Base-by-base conservation (phyloP, 192 early-diverging fungal species). In the Phycomyces nitens region DNA sequence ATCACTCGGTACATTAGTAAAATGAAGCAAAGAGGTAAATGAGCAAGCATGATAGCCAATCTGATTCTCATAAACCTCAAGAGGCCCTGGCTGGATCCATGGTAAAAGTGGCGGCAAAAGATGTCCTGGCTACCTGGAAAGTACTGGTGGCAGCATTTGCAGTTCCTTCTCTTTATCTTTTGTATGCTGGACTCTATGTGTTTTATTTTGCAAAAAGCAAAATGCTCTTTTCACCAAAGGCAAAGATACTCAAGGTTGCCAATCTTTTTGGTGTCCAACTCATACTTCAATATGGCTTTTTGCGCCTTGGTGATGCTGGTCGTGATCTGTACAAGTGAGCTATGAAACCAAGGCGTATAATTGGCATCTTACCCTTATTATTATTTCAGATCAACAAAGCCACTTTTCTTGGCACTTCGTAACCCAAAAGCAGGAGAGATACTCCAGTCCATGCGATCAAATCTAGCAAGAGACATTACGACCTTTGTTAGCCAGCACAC, bases 121-220 rank as follows among this genome's bases (percentile, higher is more conserved):
- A 99, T 64, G 97, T 99, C 6, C 77, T 99, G 18, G 94, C 92
- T 0, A 97, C 95, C 2, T 98, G 96, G 97, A 98, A 98, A 70
- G 78, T 94, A 15, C 73, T 94, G 21, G 88, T 94, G 23, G 86
- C 88, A 18, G 71, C 85, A 22, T 85, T 85, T 5, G 80, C 90
- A 22, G 82, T 86, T 21, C 93, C 93, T 5, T 58, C 82, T 16
- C 78, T 91, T 16, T 94, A 94, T 68, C 82, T 82, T 12, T 59
- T 77, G 0, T 94, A 93, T 71, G 75, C 87, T 9, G 55, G 87
- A 24, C 56, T 93, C 27, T 82, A 86, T 27, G 75, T 92, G 22
- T 50, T 79, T 3, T 55, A 72, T 10, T 56, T 68, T 18, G 23
- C 65, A 18, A 71, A 57, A 57, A 58, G 58, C 27, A 62, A 58